Percentiles rank a stretch among this genome's conserved stretches.
Evolutionary conservation across 1,139 yeast genomes (phyloP).

Genomic region (Taphrina deformans): DNA sequence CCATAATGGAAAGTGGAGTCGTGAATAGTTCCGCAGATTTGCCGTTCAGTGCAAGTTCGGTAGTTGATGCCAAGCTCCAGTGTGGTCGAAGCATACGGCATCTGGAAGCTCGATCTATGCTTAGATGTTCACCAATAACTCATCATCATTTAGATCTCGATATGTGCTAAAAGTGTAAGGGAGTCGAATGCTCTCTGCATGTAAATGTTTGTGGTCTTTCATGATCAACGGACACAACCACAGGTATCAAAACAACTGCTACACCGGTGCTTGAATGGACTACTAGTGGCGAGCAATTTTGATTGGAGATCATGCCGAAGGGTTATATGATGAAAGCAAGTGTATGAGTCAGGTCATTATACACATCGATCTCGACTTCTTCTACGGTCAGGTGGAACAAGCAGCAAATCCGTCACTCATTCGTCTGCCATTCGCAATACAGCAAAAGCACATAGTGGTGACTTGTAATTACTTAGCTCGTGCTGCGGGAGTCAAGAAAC

Average conservation of each 20-base stretch:
- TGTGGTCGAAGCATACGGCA: no score
- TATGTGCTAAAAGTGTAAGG: no score
- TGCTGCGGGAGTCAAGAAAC: slow-evolving; percentile 44
- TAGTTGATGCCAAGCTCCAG: not conserved
- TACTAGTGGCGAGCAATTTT: no score
- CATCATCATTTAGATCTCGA: no score
- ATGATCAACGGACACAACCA: no score
- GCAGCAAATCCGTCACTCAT: slow-evolving; percentile 42
- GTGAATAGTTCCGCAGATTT: not conserved
- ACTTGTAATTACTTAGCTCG: slow-evolving; percentile 48
- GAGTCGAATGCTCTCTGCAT: no score
- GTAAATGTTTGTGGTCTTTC: no score
- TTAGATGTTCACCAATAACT: no score
- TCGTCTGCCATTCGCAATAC: slow-evolving; percentile 45
- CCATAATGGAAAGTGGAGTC: not conserved
- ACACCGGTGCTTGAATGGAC: no score
- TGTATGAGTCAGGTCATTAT: slow-evolving; percentile 20
- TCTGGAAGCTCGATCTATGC: no score
- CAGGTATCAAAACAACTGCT: no score
- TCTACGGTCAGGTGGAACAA: slow-evolving; percentile 41
- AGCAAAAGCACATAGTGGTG: slow-evolving; percentile 46
- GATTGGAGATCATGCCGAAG: not conserved
- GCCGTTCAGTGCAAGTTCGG: not conserved
- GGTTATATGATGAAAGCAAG: not conserved
- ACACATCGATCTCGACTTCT: slow-evolving; percentile 32